These are phyloP conservation scores for Sporisorium scitamineum DNA, from an alignment of 1,284 basidiomycete genomes.

Conservation along the genomic window DNA sequence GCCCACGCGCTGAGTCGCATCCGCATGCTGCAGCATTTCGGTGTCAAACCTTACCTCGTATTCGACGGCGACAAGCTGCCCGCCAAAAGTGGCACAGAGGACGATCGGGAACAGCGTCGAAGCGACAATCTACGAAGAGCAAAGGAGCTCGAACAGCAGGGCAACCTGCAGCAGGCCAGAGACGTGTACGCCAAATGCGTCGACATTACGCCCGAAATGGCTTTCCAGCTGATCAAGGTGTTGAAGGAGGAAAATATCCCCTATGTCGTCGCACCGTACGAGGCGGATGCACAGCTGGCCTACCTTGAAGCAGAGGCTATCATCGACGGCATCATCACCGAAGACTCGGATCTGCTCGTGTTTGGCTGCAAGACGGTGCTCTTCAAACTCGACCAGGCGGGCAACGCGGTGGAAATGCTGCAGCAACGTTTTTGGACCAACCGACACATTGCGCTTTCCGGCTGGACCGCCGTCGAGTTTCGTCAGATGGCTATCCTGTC, in stretches of 20 bases:
- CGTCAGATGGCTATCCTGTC: conserved; percentile 95
- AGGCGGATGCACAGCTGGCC: conserved; percentile 96
- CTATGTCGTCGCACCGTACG: conserved; percentile 97
- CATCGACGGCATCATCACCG: conserved; percentile 93
- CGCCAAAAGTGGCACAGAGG: conserved; percentile 91
- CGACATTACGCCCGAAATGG: conserved; percentile 97
- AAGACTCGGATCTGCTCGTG: conserved; percentile 97
- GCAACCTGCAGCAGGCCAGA: conserved; percentile 82
- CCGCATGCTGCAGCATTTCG: conserved; percentile 84
- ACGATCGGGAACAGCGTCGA: conserved; percentile 78
- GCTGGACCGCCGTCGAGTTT: conserved; percentile 91
- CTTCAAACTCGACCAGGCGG: conserved; percentile 70
- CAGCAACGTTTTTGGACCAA: conserved; percentile 81
- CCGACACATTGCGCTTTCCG: conserved; percentile 80
- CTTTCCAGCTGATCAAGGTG: conserved; percentile 95
- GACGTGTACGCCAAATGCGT: conserved; percentile 90
- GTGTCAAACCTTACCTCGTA: conserved; percentile 89
- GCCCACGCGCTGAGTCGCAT: conserved; percentile 95
- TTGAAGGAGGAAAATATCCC: conserved; percentile 50
- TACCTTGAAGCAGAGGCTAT: conserved; percentile 86
- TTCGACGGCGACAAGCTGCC: conserved; percentile 97
- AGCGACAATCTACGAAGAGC: conserved; percentile 77
- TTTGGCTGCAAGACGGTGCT: conserved; percentile 83
- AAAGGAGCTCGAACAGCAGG: conserved; percentile 80
- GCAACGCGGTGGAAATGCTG: conserved; percentile 83